phyloP scores from a whole-genome alignment of 768 basidiomycete genomes.

The Goffeauzyma gilvescens region DNA sequence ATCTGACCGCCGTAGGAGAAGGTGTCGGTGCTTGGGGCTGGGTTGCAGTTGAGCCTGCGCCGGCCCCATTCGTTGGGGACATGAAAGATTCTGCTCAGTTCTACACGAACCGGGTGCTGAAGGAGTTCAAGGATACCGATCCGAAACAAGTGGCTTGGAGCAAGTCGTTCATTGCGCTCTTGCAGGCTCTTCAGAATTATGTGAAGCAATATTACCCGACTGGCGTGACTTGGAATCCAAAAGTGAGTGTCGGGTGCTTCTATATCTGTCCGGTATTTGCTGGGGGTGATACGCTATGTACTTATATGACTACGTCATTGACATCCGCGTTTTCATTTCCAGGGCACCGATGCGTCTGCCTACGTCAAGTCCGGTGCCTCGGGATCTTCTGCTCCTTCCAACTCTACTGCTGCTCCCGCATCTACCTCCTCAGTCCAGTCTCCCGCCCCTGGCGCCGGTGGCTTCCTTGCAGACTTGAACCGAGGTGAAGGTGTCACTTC shows the following conservation, averaged over 20 bases:
- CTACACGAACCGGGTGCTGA: constrained; percentile 74
- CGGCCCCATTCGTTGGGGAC: constrained; percentile 57
- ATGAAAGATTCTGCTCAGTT: constrained; percentile 71
- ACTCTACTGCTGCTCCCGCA: constrained; percentile 22
- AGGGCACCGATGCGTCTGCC: neutral
- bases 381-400: constrained; percentile 17
- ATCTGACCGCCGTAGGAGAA: constrained; percentile 63
- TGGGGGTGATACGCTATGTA: no score
- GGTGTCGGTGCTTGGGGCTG: constrained; percentile 67
- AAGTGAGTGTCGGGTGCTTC: constrained; percentile 42
- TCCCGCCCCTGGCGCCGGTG: constrained; percentile 42
- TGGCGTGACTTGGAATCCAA: constrained; percentile 73
- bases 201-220: constrained; percentile 68
- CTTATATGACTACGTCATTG: no score
- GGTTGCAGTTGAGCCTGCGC: constrained; percentile 64
- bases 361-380: constrained; percentile 25
- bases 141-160: constrained; percentile 78
- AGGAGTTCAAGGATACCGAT: constrained; percentile 82
- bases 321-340: no score
- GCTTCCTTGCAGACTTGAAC: constrained; percentile 80
- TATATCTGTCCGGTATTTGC: neutral
- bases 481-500: constrained; percentile 77
- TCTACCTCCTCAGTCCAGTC: constrained; percentile 20
- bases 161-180: constrained; percentile 44
- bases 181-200: constrained; percentile 67